A percentile compares a stretch with the other conserved stretches of the same genome.
These are phyloP conservation scores for Gymnopilus dilepis DNA, from an alignment of 768 basidiomycete genomes.

Conservation along the genomic window DNA sequence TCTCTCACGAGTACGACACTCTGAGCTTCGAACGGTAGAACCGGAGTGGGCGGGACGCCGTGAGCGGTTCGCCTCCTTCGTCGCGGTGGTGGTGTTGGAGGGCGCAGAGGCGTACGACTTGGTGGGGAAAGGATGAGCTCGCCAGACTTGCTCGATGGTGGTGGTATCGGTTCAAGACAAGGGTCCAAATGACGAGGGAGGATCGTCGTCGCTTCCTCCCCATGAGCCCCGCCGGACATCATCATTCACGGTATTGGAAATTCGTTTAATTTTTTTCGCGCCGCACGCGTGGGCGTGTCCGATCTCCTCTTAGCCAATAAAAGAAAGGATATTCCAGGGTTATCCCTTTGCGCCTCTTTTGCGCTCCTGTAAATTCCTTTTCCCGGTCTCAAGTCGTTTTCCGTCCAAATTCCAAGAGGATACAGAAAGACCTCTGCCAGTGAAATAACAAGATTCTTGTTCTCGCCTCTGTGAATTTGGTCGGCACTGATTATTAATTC, in stretches of 20 bases:
- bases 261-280: slow-evolving; percentile 1
- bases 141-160: not conserved
- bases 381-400: not conserved
- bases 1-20: slow-evolving; percentile 32
- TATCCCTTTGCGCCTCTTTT: not conserved
- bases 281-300: not conserved
- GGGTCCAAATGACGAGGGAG: not conserved
- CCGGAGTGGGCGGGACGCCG: not conserved
- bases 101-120: not conserved
- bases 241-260: not conserved
- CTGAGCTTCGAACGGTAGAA: not conserved
- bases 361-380: not conserved
- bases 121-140: not conserved
- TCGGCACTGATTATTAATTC: slow-evolving; percentile 13
- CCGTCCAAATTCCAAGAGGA: not conserved
- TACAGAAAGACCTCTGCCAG: not conserved
- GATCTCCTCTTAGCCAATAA: not conserved
- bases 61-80: not conserved
- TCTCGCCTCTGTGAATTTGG: not conserved
- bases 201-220: not conserved
- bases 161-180: slow-evolving; percentile 1
- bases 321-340: not conserved
- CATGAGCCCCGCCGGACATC: slow-evolving; percentile 4
- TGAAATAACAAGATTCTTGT: slow-evolving; percentile 4
- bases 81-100: not conserved